Conservation (phyloP, 2,329 filamentous ascomycete species). For the Emmonsia crescens region DNA sequence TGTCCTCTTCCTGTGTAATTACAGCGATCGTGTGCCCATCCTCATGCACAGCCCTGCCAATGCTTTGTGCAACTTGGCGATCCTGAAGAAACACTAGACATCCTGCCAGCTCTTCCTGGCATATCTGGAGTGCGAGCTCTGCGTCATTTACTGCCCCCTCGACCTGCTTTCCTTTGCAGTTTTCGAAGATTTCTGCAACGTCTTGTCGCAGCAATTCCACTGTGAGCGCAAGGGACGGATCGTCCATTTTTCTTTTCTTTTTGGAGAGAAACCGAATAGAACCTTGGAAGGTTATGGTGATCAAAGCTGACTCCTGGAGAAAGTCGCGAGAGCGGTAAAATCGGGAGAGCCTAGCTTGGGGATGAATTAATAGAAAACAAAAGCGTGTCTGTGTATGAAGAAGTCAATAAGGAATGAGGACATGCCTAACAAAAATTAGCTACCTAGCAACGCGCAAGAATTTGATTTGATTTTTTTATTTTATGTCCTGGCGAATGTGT, state of each 20-base stretch:
- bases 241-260: conserved; percentile 2
- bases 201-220: background rate
- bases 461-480: background rate
- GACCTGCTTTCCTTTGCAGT: background rate
- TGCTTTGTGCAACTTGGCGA: background rate
- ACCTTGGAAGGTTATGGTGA: background rate
- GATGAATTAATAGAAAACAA: too few relatives aligned
- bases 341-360: too few relatives aligned
- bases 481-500: background rate
- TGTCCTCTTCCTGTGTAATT: background rate
- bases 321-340: background rate
- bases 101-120: background rate
- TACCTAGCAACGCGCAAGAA: too few relatives aligned
- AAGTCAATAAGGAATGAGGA: too few relatives aligned
- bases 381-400: too few relatives aligned
- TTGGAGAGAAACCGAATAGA: background rate
- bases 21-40: background rate
- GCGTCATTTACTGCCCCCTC: background rate
- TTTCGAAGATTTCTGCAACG: background rate
- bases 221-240: background rate
- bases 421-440: background rate
- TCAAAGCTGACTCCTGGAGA: too few relatives aligned
- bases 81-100: background rate
- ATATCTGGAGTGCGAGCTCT: background rate
- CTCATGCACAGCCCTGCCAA: background rate